A percentile compares a stretch with the other conserved stretches of the same genome.
Conservation (phyloP, 1,139 yeast genomes). For the Scheffersomyces cryptocercus region DNA sequence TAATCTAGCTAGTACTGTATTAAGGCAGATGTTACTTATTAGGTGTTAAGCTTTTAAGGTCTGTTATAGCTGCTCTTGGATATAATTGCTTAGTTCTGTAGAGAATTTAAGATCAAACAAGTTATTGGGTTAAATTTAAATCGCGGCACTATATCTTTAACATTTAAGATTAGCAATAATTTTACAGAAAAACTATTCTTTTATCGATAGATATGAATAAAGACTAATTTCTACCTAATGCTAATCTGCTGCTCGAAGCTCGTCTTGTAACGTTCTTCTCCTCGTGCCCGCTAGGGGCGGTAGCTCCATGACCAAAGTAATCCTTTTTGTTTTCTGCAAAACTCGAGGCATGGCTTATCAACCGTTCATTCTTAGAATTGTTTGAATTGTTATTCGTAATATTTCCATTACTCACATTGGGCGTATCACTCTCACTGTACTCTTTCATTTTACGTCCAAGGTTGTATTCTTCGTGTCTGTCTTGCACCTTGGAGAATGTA, state of each 20-base stretch:
- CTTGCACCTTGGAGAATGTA: conserved; percentile 61
- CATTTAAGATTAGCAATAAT: too few relatives aligned
- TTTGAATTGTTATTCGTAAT: background rate
- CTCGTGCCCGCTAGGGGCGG: conserved; percentile 17
- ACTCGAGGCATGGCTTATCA: background rate
- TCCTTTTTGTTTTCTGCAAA: background rate
- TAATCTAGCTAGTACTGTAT: too few relatives aligned
- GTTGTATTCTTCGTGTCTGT: conserved; percentile 43
- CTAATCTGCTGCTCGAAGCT: conserved; percentile 8
- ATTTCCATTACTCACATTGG: background rate
- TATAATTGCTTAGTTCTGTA: too few relatives aligned
- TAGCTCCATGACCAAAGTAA: conserved; percentile 5
- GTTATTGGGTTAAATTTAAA: too few relatives aligned
- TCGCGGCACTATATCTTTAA: too few relatives aligned
- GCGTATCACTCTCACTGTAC: background rate
- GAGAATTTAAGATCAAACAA: too few relatives aligned
- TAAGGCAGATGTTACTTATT: too few relatives aligned
- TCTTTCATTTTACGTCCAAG: conserved; percentile 11
- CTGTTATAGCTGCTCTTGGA: too few relatives aligned
- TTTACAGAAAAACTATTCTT: too few relatives aligned
- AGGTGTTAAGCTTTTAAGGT: too few relatives aligned
- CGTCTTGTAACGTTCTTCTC: conserved; percentile 8
- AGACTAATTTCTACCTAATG: background rate
- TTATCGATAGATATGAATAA: background rate
- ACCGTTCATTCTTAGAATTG: background rate